Conservation (phyloP, 768 basidiomycete species). For the Suillus spraguei region DNA sequence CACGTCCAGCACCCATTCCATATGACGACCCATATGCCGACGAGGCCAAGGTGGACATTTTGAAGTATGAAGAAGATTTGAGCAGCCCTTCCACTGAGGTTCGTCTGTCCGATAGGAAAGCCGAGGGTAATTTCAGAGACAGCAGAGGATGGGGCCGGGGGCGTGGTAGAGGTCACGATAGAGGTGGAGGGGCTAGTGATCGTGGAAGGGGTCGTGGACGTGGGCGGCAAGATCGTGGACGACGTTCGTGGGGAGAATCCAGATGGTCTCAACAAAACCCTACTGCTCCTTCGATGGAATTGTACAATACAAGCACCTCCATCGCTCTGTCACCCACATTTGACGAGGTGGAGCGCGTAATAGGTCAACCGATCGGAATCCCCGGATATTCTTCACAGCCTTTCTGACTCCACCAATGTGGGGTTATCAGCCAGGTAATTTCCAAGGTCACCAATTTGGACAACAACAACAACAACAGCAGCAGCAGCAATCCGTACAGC, state of each 20-base stretch:
- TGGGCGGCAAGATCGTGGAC: slow-evolving; percentile 25
- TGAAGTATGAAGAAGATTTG: slow-evolving; percentile 12
- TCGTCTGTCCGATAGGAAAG: not conserved
- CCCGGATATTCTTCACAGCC: slow-evolving; percentile 20
- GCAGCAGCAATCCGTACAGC: slow-evolving; percentile 52
- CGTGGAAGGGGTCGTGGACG: slow-evolving; percentile 34
- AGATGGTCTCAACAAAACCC: slow-evolving; percentile 20
- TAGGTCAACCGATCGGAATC: slow-evolving; percentile 38
- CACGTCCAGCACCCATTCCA: slow-evolving; percentile 67
- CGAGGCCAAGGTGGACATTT: slow-evolving; percentile 34
- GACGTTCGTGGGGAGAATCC: slow-evolving; percentile 21
- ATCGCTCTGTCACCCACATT: slow-evolving; percentile 46
- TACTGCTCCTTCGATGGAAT: slow-evolving; percentile 24
- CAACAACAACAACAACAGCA: slow-evolving; percentile 26
- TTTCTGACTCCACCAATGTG: slow-evolving; percentile 16
- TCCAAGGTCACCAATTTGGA: slow-evolving; percentile 18
- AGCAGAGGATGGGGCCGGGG: slow-evolving; percentile 37
- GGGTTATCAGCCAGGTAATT: slow-evolving; percentile 15
- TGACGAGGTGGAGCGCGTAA: slow-evolving; percentile 45
- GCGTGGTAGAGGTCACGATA: slow-evolving; percentile 36
- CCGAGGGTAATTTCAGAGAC: slow-evolving; percentile 2
- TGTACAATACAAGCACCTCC: slow-evolving; percentile 32
- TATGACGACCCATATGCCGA: slow-evolving; percentile 83
- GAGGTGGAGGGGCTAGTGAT: slow-evolving; percentile 27
- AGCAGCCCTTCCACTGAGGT: not conserved